Evolutionary conservation across 768 basidiomycete genomes (phyloP), one percentile per base, ranked within the genome.

Genomic region (Tylopilus subfusipes): DNA sequence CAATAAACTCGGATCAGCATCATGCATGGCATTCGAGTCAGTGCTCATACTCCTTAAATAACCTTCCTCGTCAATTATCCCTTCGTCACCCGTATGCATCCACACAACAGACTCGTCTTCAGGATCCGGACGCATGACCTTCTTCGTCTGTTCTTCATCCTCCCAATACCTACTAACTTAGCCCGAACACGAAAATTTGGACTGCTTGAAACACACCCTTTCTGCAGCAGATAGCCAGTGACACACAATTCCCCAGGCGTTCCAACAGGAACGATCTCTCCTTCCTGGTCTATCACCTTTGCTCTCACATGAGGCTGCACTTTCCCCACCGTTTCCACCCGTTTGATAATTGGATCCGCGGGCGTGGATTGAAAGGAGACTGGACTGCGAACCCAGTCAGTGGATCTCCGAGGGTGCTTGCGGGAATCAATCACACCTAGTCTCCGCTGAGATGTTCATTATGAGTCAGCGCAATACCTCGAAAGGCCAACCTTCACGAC

Each of bases 51-150:
- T 83, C 60, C 72, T 70, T n/a, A 93, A 67, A 69, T 92, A 93
- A 2, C 90, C 90, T 50, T 93, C 85, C 49, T 85, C 81, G 59
- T 93, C 90, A 72, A 93, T 78, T 31, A 88, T 83, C 1, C 81
- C 90, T 62, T 90, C 82, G 63, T 93, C 90, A 1, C 90, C 90
- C 0, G 87, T 90, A 68, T 86, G 79, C 84, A 93, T 90, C 90
- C 90, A 93, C 33, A 86, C 60, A 4, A 72, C 79, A 19, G 82
- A 84, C 14, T 75, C 65, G 48, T 80, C 76, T 56, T 82, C 78
- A 5, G 66, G 55, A 45, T 79, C 77, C 6, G 66, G 69, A 52
- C 76, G 77, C 82, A 85, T 86, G 4, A 77, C 84, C 14, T 68
- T 62, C 18, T 66, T 67, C 1, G 90, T 91, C 62, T 90, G 89